Evolutionary conservation across 2,329 filamentous ascomycete genomes (phyloP).

Genomic region (Dactylonectria macrodidyma): DNA sequence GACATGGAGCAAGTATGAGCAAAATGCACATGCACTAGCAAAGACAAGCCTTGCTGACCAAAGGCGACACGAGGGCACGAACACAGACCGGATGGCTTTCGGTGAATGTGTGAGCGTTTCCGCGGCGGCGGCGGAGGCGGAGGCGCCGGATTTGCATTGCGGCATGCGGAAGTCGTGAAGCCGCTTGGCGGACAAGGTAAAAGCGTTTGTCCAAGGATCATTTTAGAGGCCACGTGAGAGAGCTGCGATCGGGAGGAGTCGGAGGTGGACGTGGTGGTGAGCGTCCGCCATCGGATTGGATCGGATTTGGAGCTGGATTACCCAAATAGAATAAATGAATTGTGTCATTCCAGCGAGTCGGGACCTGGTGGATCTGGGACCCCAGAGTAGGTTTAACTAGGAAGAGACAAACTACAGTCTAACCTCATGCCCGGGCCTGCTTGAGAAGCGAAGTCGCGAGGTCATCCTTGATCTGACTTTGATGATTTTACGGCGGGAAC

Average conservation of each 20-base stretch:
- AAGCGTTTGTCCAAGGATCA: neutral
- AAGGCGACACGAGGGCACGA: slow-evolving; percentile 39
- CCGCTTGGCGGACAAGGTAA: neutral
- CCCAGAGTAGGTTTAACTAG: slow-evolving; percentile 11
- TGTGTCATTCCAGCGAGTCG: neutral
- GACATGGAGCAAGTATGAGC: slow-evolving; percentile 22
- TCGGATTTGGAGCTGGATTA: slow-evolving; percentile 2
- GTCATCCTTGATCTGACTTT: neutral
- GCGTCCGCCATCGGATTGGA: slow-evolving; percentile 19
- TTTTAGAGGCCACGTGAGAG: slow-evolving; percentile 39
- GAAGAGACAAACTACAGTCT: neutral
- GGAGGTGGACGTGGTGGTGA: slow-evolving; percentile 25
- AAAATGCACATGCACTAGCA: slow-evolving; percentile 19
- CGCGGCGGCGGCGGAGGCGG: slow-evolving; percentile 20
- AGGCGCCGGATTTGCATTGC: neutral
- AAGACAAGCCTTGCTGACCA: slow-evolving; percentile 24
- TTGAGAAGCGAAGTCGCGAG: slow-evolving; percentile 6
- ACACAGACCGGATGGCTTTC: slow-evolving; percentile 40
- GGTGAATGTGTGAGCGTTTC: slow-evolving; percentile 10
- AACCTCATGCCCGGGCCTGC: neutral
- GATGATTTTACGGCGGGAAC: slow-evolving; percentile 9
- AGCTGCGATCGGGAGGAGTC: slow-evolving; percentile 42
- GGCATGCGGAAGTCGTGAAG: slow-evolving; percentile 7
- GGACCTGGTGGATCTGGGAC: neutral
- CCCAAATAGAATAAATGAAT: slow-evolving; percentile 2